Conservation (phyloP, 1,139 yeast species). For the Candida gigantensis region DNA sequence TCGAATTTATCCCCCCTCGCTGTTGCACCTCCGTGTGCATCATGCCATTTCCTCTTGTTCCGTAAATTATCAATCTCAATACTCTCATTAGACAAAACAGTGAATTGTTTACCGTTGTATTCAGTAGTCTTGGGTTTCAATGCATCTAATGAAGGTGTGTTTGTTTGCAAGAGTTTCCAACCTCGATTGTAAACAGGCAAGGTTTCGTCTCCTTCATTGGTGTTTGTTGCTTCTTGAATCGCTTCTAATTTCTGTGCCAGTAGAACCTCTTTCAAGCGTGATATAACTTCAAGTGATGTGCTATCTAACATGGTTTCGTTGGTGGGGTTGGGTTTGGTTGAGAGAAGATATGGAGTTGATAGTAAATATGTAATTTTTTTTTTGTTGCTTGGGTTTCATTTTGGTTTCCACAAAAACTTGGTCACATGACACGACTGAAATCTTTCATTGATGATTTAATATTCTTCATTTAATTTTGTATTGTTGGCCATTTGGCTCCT, state of each 20-base stretch:
- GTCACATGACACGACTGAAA: too few relatives aligned
- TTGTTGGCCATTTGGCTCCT: too few relatives aligned
- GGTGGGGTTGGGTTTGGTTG: neutral
- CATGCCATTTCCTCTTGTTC: constrained; percentile 41
- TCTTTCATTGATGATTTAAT: too few relatives aligned
- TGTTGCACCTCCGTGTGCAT: constrained; percentile 20
- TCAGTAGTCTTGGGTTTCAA: constrained; percentile 41
- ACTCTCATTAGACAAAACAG: constrained; percentile 39
- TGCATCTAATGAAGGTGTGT: constrained; percentile 20
- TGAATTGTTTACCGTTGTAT: constrained; percentile 41
- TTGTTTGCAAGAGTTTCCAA: constrained; percentile 24
- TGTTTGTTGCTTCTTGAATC: constrained; percentile 7
- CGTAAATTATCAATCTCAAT: constrained; percentile 29
- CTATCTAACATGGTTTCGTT: constrained; percentile 35
- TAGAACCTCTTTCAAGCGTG: constrained; percentile 42
- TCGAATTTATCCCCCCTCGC: constrained; percentile 24
- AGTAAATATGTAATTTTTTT: too few relatives aligned
- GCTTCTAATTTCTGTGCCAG: constrained; percentile 17
- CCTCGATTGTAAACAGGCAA: constrained; percentile 38
- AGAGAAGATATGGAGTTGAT: neutral
- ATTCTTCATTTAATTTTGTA: too few relatives aligned
- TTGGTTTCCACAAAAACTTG: too few relatives aligned
- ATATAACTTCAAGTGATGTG: constrained; percentile 41
- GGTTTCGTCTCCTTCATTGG: constrained; percentile 9
- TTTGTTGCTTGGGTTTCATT: too few relatives aligned